Evolutionary conservation across 2,329 filamentous ascomycete species (phyloP).

Genomic region (Aschersonia sp.): DNA sequence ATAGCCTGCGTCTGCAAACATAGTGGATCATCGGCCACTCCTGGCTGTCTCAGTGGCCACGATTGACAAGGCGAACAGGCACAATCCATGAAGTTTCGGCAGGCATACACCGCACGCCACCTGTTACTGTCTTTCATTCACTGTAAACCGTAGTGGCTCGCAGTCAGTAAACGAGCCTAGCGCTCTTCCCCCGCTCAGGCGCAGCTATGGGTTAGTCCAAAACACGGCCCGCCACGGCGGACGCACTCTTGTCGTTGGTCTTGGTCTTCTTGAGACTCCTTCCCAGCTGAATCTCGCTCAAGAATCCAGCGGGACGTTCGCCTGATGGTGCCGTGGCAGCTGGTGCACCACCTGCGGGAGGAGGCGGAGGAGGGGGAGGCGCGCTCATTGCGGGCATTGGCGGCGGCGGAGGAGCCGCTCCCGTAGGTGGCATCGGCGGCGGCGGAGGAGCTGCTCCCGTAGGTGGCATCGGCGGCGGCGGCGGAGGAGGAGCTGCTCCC

Average conservation of each 20-base stretch:
- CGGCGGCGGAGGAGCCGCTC: slow-evolving; percentile 27
- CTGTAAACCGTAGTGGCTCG: too few species aligned
- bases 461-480: slow-evolving; percentile 17
- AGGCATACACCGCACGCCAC: too few species aligned
- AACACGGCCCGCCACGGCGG: slow-evolving; percentile 64
- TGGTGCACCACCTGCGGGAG: slow-evolving; percentile 26
- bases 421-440: slow-evolving; percentile 14
- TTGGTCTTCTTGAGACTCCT: slow-evolving; percentile 70
- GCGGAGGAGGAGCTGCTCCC: slow-evolving; percentile 10
- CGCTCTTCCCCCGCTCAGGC: too few species aligned
- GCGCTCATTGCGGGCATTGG: slow-evolving; percentile 32
- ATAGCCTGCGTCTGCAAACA: too few species aligned
- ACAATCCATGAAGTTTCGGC: too few species aligned
- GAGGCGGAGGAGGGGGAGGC: slow-evolving; percentile 23
- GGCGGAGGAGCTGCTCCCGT: slow-evolving; percentile 16
- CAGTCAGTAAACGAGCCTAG: too few species aligned
- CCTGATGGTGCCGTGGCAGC: slow-evolving; percentile 29
- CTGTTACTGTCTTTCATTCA: too few species aligned
- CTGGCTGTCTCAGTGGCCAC: too few species aligned
- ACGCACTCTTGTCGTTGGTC: slow-evolving; percentile 72
- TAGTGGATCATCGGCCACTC: too few species aligned
- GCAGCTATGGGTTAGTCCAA: slow-evolving; percentile 24
- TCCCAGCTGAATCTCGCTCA: slow-evolving; percentile 74
- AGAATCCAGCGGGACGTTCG: slow-evolving; percentile 45
- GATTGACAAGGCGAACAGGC: too few species aligned